phyloP scores from a whole-genome alignment of 2,329 filamentous ascomycete genomes.

The Shiraia sp. region DNA sequence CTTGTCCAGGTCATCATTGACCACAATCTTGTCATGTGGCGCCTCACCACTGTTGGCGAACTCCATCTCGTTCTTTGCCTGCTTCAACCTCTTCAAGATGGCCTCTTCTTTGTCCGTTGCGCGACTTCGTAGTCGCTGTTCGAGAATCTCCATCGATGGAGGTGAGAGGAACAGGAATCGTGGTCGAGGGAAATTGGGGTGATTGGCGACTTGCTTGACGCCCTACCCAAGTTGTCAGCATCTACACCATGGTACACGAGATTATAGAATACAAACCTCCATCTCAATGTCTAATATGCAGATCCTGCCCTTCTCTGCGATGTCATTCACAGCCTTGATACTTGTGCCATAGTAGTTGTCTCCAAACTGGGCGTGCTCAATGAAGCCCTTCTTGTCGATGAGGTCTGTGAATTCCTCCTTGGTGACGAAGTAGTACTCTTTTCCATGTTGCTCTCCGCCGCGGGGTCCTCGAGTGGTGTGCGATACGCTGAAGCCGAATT shows the following conservation, averaged over 20 bases:
- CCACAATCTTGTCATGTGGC: slow-evolving; percentile 57
- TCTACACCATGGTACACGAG: neutral
- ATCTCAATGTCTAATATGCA: slow-evolving; percentile 96
- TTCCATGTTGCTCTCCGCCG: slow-evolving; percentile 72
- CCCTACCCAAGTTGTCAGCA: slow-evolving; percentile 54
- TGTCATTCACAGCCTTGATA: slow-evolving; percentile 75
- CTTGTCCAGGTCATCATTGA: slow-evolving; percentile 56
- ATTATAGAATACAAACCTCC: slow-evolving; percentile 62
- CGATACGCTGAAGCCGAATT: slow-evolving; percentile 64
- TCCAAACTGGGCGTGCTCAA: slow-evolving; percentile 85
- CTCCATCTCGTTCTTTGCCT: slow-evolving; percentile 51
- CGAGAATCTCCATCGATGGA: slow-evolving; percentile 73
- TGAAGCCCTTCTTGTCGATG: slow-evolving; percentile 67
- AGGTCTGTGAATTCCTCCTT: slow-evolving; percentile 56
- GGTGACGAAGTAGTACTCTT: slow-evolving; percentile 75
- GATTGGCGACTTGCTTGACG: slow-evolving; percentile 88
- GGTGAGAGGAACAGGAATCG: slow-evolving; percentile 86
- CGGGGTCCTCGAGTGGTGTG: slow-evolving; percentile 84
- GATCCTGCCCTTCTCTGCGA: slow-evolving; percentile 70
- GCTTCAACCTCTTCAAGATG: slow-evolving; percentile 52
- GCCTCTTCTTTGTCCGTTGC: slow-evolving; percentile 53
- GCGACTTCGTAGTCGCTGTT: slow-evolving; percentile 57
- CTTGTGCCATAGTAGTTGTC: slow-evolving; percentile 87
- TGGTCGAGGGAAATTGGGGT: slow-evolving; percentile 65
- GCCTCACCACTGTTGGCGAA: slow-evolving; percentile 45